These are phyloP conservation scores for Mycena leptocephala DNA, from an alignment of 768 basidiomycete species.

Conservation along the genomic window DNA sequence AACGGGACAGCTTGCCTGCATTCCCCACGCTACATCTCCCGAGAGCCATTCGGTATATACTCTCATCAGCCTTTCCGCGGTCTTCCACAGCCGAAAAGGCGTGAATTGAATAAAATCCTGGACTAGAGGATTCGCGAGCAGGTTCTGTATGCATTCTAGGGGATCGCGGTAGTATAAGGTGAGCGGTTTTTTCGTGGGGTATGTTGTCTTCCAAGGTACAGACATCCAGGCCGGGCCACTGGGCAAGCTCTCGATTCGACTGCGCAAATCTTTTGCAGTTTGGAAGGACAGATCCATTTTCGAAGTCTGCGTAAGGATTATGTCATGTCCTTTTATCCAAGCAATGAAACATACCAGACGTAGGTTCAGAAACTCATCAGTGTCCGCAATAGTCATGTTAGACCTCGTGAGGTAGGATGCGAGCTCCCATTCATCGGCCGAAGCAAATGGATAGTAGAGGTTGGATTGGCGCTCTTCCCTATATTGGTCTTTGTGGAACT, in stretches of 20 bases:
- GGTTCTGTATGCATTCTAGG: background rate
- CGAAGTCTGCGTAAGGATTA: background rate
- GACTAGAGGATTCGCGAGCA: background rate
- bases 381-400: background rate
- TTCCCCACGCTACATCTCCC: conserved; percentile 40
- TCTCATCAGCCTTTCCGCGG: conserved; percentile 18
- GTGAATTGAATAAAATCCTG: background rate
- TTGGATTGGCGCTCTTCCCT: background rate
- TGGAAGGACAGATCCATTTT: background rate
- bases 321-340: background rate
- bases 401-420: background rate
- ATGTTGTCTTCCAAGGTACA: background rate
- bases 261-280: background rate
- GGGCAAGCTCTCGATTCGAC: background rate
- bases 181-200: background rate
- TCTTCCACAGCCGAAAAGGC: conserved; percentile 33
- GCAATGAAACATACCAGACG: background rate
- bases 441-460: background rate
- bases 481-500: background rate
- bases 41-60: conserved; percentile 44
- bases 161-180: conserved; percentile 2
- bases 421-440: conserved; percentile 1
- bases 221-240: background rate
- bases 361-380: background rate
- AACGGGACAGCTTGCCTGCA: conserved; percentile 32